Evolutionary conservation across 164 flowering plant species (phyloP).

Genomic region (Vitis rupestris): DNA sequence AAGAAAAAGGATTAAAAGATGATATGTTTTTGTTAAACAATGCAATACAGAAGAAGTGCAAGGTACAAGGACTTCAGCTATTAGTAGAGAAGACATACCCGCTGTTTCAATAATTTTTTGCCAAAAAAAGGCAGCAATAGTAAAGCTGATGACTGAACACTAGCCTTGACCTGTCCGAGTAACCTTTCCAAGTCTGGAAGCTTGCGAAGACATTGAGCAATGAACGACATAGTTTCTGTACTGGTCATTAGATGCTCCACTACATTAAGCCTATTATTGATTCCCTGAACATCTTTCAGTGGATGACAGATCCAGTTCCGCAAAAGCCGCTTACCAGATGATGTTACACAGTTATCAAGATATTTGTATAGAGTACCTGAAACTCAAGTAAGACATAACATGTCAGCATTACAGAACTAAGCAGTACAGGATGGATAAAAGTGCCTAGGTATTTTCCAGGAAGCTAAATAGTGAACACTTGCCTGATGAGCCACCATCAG

Average conservation of each 20-base stretch:
- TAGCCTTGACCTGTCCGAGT: constrained; percentile 80
- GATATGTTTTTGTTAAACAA: no score
- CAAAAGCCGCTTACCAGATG: constrained; percentile 85
- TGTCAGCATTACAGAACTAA: background rate
- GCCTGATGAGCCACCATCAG: constrained; percentile 86
- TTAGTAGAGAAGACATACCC: constrained; percentile 40
- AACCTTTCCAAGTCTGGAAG: constrained; percentile 90
- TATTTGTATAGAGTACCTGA: constrained; percentile 85
- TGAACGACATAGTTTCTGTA: constrained; percentile 43
- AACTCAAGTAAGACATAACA: constrained; percentile 7
- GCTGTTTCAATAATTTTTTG: constrained; percentile 65
- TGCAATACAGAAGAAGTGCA: no score
- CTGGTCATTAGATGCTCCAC: constrained; percentile 58
- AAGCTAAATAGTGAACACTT: constrained; percentile 19
- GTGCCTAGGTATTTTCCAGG: no score
- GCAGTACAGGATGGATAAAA: background rate
- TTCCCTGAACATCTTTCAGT: constrained; percentile 61
- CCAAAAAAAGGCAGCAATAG: constrained; percentile 68
- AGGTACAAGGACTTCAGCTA: no score
- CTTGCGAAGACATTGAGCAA: constrained; percentile 71
- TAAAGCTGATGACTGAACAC: constrained; percentile 57
- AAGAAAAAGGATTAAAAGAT: no score
- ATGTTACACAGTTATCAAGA: constrained; percentile 77
- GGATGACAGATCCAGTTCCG: constrained; percentile 96
- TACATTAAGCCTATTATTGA: constrained; percentile 73